Evolutionary conservation across 139 green algal genomes (phyloP).

Genomic region (Volvox reticuliferus): DNA sequence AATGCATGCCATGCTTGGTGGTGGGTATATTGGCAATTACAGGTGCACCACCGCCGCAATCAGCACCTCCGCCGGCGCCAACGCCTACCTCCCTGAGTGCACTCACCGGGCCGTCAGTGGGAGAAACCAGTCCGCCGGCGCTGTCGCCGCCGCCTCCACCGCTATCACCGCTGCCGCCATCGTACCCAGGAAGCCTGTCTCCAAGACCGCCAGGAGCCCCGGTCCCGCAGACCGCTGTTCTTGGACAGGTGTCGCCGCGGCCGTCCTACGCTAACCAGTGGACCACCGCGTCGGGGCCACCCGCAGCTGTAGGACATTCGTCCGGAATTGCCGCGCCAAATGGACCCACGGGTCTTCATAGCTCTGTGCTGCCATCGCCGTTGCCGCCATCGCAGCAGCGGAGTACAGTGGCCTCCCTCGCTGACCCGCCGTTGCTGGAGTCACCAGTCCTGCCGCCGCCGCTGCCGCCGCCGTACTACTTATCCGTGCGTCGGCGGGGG

Average conservation of each 20-base stretch:
- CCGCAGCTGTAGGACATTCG: too few relatives aligned
- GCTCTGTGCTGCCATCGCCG: too few relatives aligned
- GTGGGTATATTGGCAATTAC: not conserved
- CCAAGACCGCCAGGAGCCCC: not conserved
- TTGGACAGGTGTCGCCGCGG: too few relatives aligned
- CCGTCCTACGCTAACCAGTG: not conserved
- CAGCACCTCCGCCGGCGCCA: not conserved
- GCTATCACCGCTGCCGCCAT: not conserved
- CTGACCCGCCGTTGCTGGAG: not conserved
- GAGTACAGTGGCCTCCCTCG: not conserved
- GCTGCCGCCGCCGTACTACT: slow-evolving; percentile 3
- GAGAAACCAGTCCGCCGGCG: not conserved
- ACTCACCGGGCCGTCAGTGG: too few relatives aligned
- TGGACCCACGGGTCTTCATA: too few relatives aligned
- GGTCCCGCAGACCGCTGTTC: not conserved
- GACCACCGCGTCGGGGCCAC: not conserved
- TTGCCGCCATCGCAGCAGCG: too few relatives aligned
- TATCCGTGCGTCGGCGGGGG: not conserved
- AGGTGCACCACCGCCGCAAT: not conserved
- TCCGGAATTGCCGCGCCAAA: too few relatives aligned
- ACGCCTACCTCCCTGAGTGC: not conserved
- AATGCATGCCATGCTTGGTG: too few relatives aligned
- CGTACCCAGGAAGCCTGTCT: not conserved
- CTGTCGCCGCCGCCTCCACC: not conserved
- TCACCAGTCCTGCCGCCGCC: not conserved